Conservation (phyloP, 768 basidiomycete genomes). For the Chiua virens region DNA sequence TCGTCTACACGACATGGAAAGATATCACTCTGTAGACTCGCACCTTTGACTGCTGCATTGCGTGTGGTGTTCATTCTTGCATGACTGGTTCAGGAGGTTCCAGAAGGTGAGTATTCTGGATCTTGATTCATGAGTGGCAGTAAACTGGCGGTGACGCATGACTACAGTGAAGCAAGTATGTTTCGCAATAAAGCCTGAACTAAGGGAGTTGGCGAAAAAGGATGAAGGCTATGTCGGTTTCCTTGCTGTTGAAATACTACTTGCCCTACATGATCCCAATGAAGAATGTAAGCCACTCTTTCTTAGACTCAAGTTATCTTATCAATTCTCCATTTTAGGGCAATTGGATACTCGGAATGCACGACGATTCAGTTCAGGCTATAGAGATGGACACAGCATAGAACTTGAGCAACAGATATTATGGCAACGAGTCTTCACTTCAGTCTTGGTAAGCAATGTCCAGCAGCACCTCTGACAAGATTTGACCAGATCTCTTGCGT, state of each 20-base stretch:
- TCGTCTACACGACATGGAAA: neutral
- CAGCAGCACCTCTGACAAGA: neutral
- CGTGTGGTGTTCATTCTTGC: constrained; percentile 17
- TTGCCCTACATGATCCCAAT: constrained; percentile 7
- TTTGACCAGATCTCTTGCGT: neutral
- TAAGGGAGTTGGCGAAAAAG: constrained; percentile 14
- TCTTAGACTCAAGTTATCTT: neutral
- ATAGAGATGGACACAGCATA: neutral
- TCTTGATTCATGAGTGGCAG: neutral
- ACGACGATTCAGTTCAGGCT: neutral
- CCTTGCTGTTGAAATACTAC: constrained; percentile 20
- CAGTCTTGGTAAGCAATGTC: constrained; percentile 13
- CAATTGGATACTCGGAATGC: constrained; percentile 6
- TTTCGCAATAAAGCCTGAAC: constrained; percentile 6
- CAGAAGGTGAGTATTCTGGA: constrained; percentile 10
- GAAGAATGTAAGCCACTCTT: neutral
- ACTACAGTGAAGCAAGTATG: neutral
- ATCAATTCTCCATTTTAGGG: neutral
- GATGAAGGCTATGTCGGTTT: constrained; percentile 10
- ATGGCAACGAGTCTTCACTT: constrained; percentile 17
- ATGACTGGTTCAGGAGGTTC: constrained; percentile 2
- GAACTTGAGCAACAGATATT: constrained; percentile 5
- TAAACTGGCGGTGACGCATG: neutral
- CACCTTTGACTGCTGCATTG: constrained; percentile 14
- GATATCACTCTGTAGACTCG: constrained; percentile 3